Evolutionary conservation across 441 rosid genomes (phyloP).

Genomic region (Gossypium davidsonii): DNA sequence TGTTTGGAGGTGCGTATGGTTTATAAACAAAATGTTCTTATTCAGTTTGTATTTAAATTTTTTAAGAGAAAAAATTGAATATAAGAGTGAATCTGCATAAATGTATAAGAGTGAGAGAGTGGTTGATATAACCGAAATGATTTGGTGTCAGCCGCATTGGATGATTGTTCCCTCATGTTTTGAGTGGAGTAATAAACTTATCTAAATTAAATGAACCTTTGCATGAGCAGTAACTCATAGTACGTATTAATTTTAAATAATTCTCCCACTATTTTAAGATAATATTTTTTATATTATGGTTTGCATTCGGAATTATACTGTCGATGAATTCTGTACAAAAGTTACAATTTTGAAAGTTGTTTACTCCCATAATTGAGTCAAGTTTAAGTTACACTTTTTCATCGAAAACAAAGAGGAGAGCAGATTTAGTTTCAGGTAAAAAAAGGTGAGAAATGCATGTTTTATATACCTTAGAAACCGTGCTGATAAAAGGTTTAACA

Average conservation of each 20-base stretch:
- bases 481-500: not conserved
- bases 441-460: not conserved
- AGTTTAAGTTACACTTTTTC: not conserved
- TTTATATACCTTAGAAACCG: not conserved
- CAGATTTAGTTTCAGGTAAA: not conserved
- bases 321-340: not conserved
- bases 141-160: too few species aligned
- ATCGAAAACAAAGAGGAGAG: not conserved
- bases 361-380: not conserved
- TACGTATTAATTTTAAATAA: not conserved
- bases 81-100: too few species aligned
- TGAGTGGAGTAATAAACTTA: not conserved
- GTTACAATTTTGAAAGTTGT: not conserved
- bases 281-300: not conserved
- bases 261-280: not conserved
- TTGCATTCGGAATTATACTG: not conserved
- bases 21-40: too few species aligned
- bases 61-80: too few species aligned
- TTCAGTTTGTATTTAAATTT: too few species aligned
- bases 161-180: too few species aligned
- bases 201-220: constrained; percentile 7
- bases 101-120: too few species aligned
- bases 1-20: too few species aligned
- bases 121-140: too few species aligned
- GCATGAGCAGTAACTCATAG: not conserved